Percentiles rank a stretch among this genome's conserved stretches.
Evolutionary conservation across 1,284 basidiomycete genomes (phyloP).

Genomic region (Pterulicium gracile): DNA sequence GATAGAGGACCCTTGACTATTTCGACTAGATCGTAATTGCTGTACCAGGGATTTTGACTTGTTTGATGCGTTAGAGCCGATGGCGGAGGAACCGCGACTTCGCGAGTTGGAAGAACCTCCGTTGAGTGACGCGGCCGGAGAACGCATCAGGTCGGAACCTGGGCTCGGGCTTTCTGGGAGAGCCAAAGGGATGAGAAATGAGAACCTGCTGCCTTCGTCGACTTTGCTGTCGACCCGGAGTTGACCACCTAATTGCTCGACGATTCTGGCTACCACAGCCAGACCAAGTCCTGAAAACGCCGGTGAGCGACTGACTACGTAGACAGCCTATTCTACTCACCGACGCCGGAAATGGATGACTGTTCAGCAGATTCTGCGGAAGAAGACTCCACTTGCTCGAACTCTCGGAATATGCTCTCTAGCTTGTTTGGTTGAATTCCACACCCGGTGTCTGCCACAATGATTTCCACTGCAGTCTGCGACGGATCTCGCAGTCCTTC

Average conservation of each 20-base stretch:
- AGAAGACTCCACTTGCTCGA: conserved; percentile 71
- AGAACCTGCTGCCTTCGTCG: conserved; percentile 63
- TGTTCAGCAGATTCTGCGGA: conserved; percentile 21
- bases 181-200: conserved; percentile 56
- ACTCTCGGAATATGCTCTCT: conserved; percentile 78
- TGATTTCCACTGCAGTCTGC: conserved; percentile 58
- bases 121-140: neutral
- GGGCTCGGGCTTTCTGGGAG: conserved; percentile 18
- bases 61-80: conserved; percentile 13
- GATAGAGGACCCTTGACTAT: conserved; percentile 15
- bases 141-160: neutral
- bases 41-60: neutral
- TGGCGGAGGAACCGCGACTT: conserved; percentile 14
- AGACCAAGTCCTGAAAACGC: conserved; percentile 74
- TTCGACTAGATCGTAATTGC: conserved; percentile 12
- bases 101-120: conserved; percentile 10
- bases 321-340: conserved; percentile 20
- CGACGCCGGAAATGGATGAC: conserved; percentile 33
- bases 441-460: conserved; percentile 69
- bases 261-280: conserved; percentile 76
- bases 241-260: conserved; percentile 73
- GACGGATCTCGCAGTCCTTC: conserved; percentile 33
- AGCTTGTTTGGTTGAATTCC: conserved; percentile 69
- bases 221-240: conserved; percentile 71
- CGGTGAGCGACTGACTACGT: conserved; percentile 1